Evolutionary conservation across 345 rosid species (phyloP).

Genomic region (Bruguiera parviflora): DNA sequence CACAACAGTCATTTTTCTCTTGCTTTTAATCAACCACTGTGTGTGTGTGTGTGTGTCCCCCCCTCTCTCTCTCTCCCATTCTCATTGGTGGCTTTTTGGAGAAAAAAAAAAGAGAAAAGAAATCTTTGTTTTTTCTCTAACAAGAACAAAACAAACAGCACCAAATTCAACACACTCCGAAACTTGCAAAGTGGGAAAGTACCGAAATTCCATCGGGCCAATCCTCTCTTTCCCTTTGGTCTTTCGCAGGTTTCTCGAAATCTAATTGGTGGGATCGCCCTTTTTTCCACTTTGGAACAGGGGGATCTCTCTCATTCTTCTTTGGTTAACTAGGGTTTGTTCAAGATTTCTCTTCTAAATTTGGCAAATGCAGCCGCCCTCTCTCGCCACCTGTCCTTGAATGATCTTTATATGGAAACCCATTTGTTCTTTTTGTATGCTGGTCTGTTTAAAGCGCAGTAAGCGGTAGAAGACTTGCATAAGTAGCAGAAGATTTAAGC

Average conservation of each 20-base stretch:
- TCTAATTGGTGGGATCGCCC: conserved; percentile 3
- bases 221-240: not conserved
- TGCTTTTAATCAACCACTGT: too few species aligned
- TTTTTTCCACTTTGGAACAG: not conserved
- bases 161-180: not conserved
- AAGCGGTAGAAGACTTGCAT: not conserved
- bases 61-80: too few species aligned
- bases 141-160: not conserved
- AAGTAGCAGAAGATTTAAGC: not conserved
- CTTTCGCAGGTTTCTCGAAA: not conserved
- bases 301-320: not conserved
- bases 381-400: conserved; percentile 4
- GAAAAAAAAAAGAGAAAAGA: not conserved
- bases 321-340: conserved; percentile 18
- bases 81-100: not conserved
- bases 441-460: conserved; percentile 9
- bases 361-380: conserved; percentile 16
- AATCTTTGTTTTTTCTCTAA: not conserved
- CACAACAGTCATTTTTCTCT: too few species aligned
- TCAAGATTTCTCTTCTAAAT: conserved; percentile 13
- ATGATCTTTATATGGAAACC: not conserved
- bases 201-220: not conserved
- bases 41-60: too few species aligned
- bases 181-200: not conserved
- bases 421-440: conserved; percentile 1